These are phyloP conservation scores for Penicillium sp. DNA, from an alignment of 2,329 filamentous ascomycete genomes.

Conservation along the genomic window DNA sequence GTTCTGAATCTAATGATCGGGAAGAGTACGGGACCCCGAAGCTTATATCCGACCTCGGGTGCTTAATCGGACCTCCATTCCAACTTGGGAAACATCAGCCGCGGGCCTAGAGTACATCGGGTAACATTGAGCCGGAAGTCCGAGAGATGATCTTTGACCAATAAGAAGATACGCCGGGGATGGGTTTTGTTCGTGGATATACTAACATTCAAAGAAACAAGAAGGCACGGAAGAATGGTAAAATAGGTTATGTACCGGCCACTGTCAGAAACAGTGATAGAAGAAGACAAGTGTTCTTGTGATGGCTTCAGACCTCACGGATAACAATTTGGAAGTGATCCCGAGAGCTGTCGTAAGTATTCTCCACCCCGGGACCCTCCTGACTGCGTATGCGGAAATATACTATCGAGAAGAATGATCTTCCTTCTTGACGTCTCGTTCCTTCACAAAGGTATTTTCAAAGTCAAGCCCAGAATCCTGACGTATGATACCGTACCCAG, in stretches of 20 bases:
- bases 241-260: neutral
- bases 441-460: slow-evolving; percentile 40
- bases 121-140: too few relatives aligned
- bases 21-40: too few relatives aligned
- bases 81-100: too few relatives aligned
- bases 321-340: neutral
- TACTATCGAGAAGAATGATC: neutral
- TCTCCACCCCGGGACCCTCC: neutral
- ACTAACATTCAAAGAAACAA: neutral
- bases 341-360: neutral
- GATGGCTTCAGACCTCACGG: neutral
- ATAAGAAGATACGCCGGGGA: too few relatives aligned
- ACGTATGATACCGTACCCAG: slow-evolving; percentile 53
- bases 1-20: too few relatives aligned
- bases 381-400: neutral
- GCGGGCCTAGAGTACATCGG: too few relatives aligned
- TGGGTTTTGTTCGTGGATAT: neutral
- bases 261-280: neutral
- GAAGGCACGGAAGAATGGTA: neutral
- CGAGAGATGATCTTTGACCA: too few relatives aligned
- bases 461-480: slow-evolving; percentile 47
- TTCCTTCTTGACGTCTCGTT: slow-evolving; percentile 7
- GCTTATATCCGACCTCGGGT: too few relatives aligned
- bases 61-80: too few relatives aligned
- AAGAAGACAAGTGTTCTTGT: neutral